Evolutionary conservation across 2,329 filamentous ascomycete genomes (phyloP), one percentile per base, ranked within the genome.

Genomic region (Scedosporium boydii): DNA sequence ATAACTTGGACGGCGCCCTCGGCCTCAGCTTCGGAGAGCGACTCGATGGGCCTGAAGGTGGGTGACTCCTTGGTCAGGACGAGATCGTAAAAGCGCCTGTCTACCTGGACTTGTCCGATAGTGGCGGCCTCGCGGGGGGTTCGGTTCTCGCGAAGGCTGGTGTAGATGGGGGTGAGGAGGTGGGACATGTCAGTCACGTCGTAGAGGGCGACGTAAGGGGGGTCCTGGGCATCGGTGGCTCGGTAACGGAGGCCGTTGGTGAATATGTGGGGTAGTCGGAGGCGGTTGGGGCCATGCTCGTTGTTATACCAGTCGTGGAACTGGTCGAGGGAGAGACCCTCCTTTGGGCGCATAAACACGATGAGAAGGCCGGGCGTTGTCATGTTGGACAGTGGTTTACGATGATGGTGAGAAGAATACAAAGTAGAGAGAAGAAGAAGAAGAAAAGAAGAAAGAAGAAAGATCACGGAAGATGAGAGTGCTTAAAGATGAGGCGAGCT

Each of bases 251-350:
- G 87, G 63, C 91, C 91, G 72, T 91, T 95, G 67, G 77, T 72
- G 71, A 86, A 85, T 71, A 93, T 86, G 68, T 88, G 86, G 3
- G 89, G 85, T 14, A 96, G 77, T 58, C 90, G 87, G 6, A 96
- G 82, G 58, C 91, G 88, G 16, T 87, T 84, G 18, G 91, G 91
- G 61, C 91, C 91, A 76, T 96, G 91, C 77, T 96, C 91, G 74
- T 92, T 95, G 78, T 96, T 93, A 79, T 96, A 96, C 90, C 90
- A 93, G 72, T 96, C 90, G 74, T 96, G 89, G 76, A 96, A 96
- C 69, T 90, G 85, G 65, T 84, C 79, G 58, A 82, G 75, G 62
- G 87, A 79, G 68, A 91, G 80, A 67, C 81, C 82, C 63, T 83
- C 79, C 72, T 83, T 81, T 68, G 91, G 90, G 75, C 93, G 87